Conservation (phyloP, 345 rosid species). For the Citrus cavaleriei region DNA sequence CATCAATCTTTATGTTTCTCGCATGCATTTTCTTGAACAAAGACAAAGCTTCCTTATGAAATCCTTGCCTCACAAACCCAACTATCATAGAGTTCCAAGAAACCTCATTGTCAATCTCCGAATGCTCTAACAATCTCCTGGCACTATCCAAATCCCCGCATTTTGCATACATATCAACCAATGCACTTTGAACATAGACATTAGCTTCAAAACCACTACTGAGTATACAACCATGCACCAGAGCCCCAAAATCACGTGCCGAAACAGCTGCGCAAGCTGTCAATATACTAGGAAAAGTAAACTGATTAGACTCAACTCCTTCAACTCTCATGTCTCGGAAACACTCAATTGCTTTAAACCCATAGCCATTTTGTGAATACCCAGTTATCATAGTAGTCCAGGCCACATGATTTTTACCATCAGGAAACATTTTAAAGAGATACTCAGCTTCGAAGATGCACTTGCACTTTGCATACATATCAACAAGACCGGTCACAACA, state of each 20-base stretch:
- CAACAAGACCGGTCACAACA: slow-evolving; percentile 77
- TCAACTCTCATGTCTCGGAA: slow-evolving; percentile 53
- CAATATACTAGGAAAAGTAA: slow-evolving; percentile 74
- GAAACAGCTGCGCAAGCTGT: slow-evolving; percentile 62
- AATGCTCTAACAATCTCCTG: slow-evolving; percentile 37
- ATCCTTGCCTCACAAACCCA: slow-evolving; percentile 68
- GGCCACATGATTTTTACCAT: slow-evolving; percentile 49
- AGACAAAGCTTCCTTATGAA: slow-evolving; percentile 54
- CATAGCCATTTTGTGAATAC: slow-evolving; percentile 56
- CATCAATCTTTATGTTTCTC: slow-evolving; percentile 52
- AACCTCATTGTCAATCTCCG: slow-evolving; percentile 59
- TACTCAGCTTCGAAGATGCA: slow-evolving; percentile 65
- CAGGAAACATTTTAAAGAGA: slow-evolving; percentile 42
- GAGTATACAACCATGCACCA: slow-evolving; percentile 65
- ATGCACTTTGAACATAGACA: slow-evolving; percentile 68
- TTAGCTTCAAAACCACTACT: slow-evolving; percentile 65
- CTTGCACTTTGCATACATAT: slow-evolving; percentile 72
- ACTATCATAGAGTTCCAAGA: slow-evolving; percentile 86
- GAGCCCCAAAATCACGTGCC: slow-evolving; percentile 52
- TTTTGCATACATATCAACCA: slow-evolving; percentile 86
- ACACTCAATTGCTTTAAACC: slow-evolving; percentile 54
- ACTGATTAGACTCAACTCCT: slow-evolving; percentile 66
- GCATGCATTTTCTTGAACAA: slow-evolving; percentile 61
- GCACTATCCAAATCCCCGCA: slow-evolving; percentile 63
- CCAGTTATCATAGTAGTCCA: slow-evolving; percentile 94